phyloP scores from a whole-genome alignment of 2,329 filamentous ascomycete genomes.

The Berkeleyomyces rouxiae region DNA sequence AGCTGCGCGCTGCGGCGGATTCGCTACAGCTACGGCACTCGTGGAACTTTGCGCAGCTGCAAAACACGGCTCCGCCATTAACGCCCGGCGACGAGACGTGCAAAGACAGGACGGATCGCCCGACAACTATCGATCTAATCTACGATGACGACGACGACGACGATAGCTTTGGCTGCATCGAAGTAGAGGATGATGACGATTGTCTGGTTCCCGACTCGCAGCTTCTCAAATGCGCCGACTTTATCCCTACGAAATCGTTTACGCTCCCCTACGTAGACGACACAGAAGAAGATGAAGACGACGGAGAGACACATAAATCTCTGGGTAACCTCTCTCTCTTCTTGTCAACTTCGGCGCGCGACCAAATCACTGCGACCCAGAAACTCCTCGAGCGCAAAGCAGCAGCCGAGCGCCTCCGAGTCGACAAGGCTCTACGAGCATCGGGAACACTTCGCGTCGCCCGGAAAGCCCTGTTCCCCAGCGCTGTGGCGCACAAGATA shows the following conservation, averaged over 20 bases:
- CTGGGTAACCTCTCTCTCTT: background rate
- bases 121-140: background rate
- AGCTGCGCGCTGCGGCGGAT: background rate
- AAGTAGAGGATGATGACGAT: background rate
- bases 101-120: background rate
- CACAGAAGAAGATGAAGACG: slow-evolving; percentile 2
- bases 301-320: background rate
- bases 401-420: background rate
- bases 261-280: background rate
- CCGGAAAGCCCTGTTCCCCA: background rate
- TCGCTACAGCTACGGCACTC: slow-evolving; percentile 1
- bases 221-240: slow-evolving; percentile 3
- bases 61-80: background rate
- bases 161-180: background rate
- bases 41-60: slow-evolving; percentile 4
- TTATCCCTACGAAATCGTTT: background rate
- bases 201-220: slow-evolving; percentile 3
- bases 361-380: slow-evolving; percentile 2
- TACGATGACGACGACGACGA: background rate
- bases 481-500: background rate
- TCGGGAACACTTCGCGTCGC: slow-evolving; percentile 1
- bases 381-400: background rate
- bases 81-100: background rate
- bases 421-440: background rate
- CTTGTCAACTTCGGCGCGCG: background rate